Conservation (phyloP, 2,329 filamentous ascomycete genomes). For the Fusarium chlamydosporum region DNA sequence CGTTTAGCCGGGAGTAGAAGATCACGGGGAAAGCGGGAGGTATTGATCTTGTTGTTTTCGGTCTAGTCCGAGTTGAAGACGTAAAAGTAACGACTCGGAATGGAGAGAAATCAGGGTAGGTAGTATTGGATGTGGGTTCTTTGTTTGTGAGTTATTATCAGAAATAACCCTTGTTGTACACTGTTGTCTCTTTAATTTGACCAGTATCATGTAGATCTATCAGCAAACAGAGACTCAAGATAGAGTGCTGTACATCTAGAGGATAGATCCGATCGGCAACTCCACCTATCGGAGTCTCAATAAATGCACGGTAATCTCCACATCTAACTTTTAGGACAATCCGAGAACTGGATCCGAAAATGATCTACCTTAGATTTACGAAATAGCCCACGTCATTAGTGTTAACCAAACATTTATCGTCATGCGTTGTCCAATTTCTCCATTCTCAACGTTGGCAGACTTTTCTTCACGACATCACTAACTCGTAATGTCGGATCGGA, state of each 20-base stretch:
- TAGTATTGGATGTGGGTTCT: not conserved
- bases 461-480: not conserved
- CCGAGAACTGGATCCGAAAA: not conserved
- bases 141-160: too few species aligned
- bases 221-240: not conserved
- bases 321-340: not conserved
- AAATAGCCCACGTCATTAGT: not conserved
- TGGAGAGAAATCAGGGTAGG: not conserved
- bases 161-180: too few species aligned
- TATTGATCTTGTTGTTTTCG: not conserved
- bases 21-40: not conserved
- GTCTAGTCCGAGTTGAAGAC: not conserved
- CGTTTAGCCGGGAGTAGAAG: not conserved
- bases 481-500: not conserved
- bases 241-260: not conserved
- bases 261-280: constrained; percentile 7
- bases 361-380: not conserved
- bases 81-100: not conserved
- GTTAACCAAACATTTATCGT: not conserved
- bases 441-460: not conserved
- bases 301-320: not conserved
- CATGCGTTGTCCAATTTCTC: not conserved
- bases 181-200: too few species aligned
- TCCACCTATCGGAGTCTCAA: constrained; percentile 1
- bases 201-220: too few species aligned